Evolutionary conservation across 441 rosid genomes (phyloP), one percentile per base, ranked within the genome.

Genomic region (Pelargonium exstipulatum): DNA sequence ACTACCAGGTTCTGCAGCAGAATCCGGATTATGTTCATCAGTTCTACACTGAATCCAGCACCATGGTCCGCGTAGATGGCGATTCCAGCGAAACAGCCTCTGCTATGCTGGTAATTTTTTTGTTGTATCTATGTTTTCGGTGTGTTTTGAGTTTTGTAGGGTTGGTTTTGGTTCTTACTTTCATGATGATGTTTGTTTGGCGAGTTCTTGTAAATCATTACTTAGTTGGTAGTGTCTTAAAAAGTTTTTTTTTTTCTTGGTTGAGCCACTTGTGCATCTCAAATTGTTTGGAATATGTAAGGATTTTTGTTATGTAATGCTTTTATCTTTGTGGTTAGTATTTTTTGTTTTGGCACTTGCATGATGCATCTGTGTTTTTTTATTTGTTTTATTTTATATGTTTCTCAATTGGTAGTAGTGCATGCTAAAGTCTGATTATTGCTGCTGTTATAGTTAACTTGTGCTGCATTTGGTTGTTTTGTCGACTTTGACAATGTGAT

Each of bases 11-110:
- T 62, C 83, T 89, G 70, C 87, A 82, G 69, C 85, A 87, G 69
- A 86, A 82, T 0, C 90, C 95, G 9, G 87, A 89, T 74, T 82
- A 79, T 64, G 81, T 84, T 68, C 87, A 89, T 70, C 90, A 85
- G 84, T 89, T 87, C 71, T 89, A 89, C 74, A 77, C 83, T 8
- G 91, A 84, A n/a, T 43, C 74, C 43, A 89, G 95, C 79, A 68
- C 74, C 72, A 83, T 84, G 72, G 77, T 89, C 63, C 88, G 91
- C 43, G 74, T 89, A 6, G 88, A 87, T 70, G 95, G 89, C 14
- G 90, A 85, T 61, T 71, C 83, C 9, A 78, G 51, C 24, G 86
- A 89, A 24, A 71, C 90, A 13, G 90, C 88, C 10, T 77, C 86
- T 53, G 60, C 84, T 63, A 79, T 82, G 76, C 78, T 89, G 86